Evolutionary conservation across 129 eudicot genomes (phyloP), one percentile per base, ranked within the genome.

Genomic region (Erigeron canadensis): DNA sequence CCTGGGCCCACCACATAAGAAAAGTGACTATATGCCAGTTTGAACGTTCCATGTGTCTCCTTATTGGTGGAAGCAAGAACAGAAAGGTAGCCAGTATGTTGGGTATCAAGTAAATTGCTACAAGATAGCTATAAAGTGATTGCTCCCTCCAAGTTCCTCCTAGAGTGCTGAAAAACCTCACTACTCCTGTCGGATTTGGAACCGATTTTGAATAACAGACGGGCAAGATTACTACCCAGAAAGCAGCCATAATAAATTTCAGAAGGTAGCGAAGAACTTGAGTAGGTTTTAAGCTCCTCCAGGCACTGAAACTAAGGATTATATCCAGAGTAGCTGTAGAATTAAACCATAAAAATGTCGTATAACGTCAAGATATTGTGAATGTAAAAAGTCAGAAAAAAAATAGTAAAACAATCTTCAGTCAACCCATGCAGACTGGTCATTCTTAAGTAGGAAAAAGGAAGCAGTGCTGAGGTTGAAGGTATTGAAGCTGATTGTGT

Each of bases 1-100:
- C 97, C 93, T 91, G 98, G 18, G 96, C 85, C 98, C 98, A 91
- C 98, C 98, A 91, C 93, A 88, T 88, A 1, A 91, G 65, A 61
- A 91, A 77, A 69, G 57, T 77, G 67, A 95, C 65, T 56, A 95
- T 83, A 9, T 85, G 83, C 89, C 89, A 88, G 83, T 90, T 88
- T 43, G 99, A 95, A 53, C 97, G 93, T 75, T 95, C 99, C 94
- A 95, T 74, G 58, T 86, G 78, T 75, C 89, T 88, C 84, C 99
- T 79, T 56, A 95, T 47, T 28, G 86, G 84, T 56, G 99, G 99
- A 80, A 95, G 82, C 72, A 95, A 70, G 83, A 95, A 95, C 23
- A 95, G 71, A n/a, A 95, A 38, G 55, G 70, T 81, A 41, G 99
- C 96, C 76, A 95, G 71, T 67, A 88, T 34, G 75, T 88, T 88